Conservation (phyloP, 2,329 filamentous ascomycete species). For the Trichoderma harzianum region DNA sequence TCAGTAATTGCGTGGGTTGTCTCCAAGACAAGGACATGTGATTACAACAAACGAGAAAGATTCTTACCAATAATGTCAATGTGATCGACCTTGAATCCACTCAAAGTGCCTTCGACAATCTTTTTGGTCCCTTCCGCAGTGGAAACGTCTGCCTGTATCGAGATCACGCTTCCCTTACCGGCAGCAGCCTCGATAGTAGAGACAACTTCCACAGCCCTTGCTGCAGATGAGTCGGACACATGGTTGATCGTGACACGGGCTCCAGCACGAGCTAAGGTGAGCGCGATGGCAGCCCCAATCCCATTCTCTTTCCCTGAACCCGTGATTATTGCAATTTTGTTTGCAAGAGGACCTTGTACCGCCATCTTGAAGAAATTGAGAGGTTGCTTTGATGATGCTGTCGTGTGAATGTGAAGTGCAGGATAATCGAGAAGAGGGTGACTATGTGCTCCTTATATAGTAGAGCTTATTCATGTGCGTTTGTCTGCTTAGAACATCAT, state of each 20-base stretch:
- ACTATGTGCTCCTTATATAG: background rate
- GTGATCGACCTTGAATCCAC: background rate
- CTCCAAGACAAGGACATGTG: accelerated
- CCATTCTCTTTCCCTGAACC: background rate
- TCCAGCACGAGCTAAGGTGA: background rate
- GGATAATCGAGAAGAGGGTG: background rate
- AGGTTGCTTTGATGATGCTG: background rate
- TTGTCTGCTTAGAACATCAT: background rate
- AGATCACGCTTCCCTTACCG: background rate
- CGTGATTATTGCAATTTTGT: background rate
- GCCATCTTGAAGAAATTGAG: background rate
- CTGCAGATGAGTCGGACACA: background rate
- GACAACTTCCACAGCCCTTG: background rate
- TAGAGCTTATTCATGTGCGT: background rate
- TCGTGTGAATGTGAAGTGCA: background rate
- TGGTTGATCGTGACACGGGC: background rate
- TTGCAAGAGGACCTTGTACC: background rate
- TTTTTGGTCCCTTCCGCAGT: background rate
- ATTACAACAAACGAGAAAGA: background rate
- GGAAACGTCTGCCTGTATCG: background rate
- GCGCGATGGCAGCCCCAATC: background rate
- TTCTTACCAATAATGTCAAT: background rate
- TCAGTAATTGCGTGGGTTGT: background rate
- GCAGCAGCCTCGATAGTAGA: background rate
- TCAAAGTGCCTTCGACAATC: background rate